Base-by-base conservation (phyloP, 169 alveolate species). In the Cryptosporidium tyzzeri region DNA sequence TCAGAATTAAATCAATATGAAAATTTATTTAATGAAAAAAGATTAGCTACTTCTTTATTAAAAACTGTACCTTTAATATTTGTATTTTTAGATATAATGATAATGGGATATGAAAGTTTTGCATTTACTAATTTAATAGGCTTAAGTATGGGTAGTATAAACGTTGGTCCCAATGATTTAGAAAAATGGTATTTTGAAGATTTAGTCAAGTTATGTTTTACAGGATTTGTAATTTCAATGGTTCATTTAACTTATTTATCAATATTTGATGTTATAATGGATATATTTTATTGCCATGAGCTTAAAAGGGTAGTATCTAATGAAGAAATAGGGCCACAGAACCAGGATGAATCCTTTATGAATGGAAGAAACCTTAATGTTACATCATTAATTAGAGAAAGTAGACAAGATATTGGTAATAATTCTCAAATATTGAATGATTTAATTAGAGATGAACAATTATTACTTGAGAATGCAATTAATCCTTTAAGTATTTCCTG, bases 211-310 rank as follows among this genome's bases (percentile, higher is more conserved):
- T 48, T 29, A 29, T 80, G 80, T 39, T 31, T 39, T 29, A 31
- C 29, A 35, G 80, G 75, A 23, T 14, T 80, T 9, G 51, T 39
- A 41, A 62, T 80, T 6, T 21, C 69, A 4, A 18, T 80, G 33
- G 23, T 48, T 14, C 18, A 80, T 26, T 16, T 80, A 23, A 80
- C 89, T 3, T 62, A 44, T 65, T 65, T 80, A 23, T 80, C 89
- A 37, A 9, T 65, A 62, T 41, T 31, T 29, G 89, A 80, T 59
- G 50, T 80, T 0, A 61, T 80, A 37, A 65, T 80, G 18, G 89
- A 80, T 62, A 62, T 80, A 80, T 80, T 80, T 48, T 62, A 65
- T 41, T 80, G 89, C 31, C 75, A 80, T 65, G 89, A 80, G 26
- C 69, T 80, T 23, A 59, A 73, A 73, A 73, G 86, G 33, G 68